Evolutionary conservation across 177 flowering plant species (phyloP).

Genomic region (Vitis hybrid): DNA sequence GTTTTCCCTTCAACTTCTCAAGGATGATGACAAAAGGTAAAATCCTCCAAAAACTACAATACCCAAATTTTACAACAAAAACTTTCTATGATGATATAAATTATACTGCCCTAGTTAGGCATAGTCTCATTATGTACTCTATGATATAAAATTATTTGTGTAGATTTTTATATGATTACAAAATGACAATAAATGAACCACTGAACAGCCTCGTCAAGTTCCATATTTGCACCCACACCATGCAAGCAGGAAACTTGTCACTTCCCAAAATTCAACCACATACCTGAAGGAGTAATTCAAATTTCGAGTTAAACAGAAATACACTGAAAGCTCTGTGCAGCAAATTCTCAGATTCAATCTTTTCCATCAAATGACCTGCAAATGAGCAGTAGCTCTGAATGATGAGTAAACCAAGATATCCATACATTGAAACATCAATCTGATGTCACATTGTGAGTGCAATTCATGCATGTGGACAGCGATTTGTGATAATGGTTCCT

Average conservation of each 20-base stretch:
- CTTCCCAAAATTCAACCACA: neutral
- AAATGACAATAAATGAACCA: too few relatives aligned
- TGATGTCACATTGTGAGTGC: neutral
- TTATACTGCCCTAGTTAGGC: too few relatives aligned
- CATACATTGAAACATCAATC: neutral
- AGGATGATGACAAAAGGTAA: too few relatives aligned
- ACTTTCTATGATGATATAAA: too few relatives aligned
- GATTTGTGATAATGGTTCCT: too few relatives aligned
- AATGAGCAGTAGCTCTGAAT: constrained; percentile 6
- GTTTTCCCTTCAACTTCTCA: too few relatives aligned
- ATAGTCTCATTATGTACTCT: too few relatives aligned
- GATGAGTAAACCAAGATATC: neutral
- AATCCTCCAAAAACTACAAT: too few relatives aligned
- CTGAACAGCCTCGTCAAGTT: neutral
- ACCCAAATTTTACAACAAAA: too few relatives aligned
- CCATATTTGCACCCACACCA: neutral
- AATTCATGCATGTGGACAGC: too few relatives aligned
- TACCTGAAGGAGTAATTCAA: constrained; percentile 95
- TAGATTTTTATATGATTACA: too few relatives aligned
- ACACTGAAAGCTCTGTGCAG: constrained; percentile 97
- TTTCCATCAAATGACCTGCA: constrained; percentile 94
- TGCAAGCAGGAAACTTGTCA: neutral
- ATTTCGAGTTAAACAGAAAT: constrained; percentile 85
- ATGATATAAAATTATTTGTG: too few relatives aligned
- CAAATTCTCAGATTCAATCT: constrained; percentile 69